These are phyloP conservation scores for Dalbergia cultrata DNA, from an alignment of 306 rosid genomes.

Conservation along the genomic window DNA sequence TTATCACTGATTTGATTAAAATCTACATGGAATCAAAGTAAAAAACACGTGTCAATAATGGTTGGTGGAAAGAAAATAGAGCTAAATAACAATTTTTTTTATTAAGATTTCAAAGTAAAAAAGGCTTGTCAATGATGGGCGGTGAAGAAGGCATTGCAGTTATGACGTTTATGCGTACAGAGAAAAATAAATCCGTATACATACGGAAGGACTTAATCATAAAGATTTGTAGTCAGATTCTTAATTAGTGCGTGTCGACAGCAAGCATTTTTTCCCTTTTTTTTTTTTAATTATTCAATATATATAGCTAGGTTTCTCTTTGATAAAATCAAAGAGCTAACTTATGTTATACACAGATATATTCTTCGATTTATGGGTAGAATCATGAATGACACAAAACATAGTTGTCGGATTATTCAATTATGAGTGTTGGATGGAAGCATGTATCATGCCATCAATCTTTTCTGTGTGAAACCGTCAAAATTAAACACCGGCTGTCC, in stretches of 20 bases:
- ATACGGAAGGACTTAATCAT: neutral
- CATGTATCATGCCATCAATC: neutral
- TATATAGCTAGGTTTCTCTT: too few relatives aligned
- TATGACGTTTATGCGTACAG: neutral
- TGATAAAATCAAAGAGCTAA: neutral
- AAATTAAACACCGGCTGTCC: neutral
- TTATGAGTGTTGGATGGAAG: neutral
- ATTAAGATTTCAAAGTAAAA: slow-evolving; percentile 18
- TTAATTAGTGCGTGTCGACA: neutral
- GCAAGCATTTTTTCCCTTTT: neutral
- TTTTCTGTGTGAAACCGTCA: neutral
- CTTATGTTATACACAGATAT: neutral
- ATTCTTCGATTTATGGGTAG: neutral
- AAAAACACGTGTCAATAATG: slow-evolving; percentile 29
- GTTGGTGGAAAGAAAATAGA: slow-evolving; percentile 2
- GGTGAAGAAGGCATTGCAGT: neutral
- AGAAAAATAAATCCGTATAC: neutral
- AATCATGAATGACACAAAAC: neutral
- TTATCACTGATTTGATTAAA: neutral
- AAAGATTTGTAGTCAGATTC: slow-evolving; percentile 5
- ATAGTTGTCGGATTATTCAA: neutral
- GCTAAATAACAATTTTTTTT: neutral
- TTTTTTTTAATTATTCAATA: neutral
- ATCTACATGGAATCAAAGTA: neutral
- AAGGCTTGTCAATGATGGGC: slow-evolving; percentile 7